Base-by-base conservation (phyloP, 768 basidiomycete species). In the Hebeloma cylindrosporum region DNA sequence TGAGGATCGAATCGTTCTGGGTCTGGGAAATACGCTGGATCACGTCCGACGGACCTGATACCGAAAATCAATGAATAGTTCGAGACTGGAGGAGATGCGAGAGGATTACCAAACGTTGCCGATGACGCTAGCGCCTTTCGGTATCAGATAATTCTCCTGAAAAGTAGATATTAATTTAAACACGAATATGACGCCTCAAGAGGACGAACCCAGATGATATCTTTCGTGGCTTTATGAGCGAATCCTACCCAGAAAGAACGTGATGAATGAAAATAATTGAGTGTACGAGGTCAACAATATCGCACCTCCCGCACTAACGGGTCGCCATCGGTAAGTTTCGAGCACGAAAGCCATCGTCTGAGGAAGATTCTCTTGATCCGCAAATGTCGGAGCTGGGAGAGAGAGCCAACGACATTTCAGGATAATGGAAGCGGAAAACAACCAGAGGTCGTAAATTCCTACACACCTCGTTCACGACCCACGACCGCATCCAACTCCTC, bases 171-270 rank as follows among this genome's bases (percentile, higher is more conserved):
- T 34, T 50, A 28, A 28, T 21, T 21, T 13, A 18, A 7, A 11
- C 28, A 20, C 23, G 20, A 25, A 10, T 7, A 27, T 5, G 9
- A 27, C 20, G 14, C 11, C 13, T 30, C 3, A 14, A 29, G 30
- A 3, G 2, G 31, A 48, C 64, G n/a, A 45, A 81, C 82, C 71
- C 80, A 87, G 18, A 77, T 58, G 22, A 88, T 76, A 39, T 87
- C 83, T 43, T 75, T 75, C 1, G 77, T 79, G 1, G 84, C 77
- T 33, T 76, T 75, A 51, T 88, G 85, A 3, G 81, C 70, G 50
- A 85, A 82, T 1, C 83, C 70, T 71, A 46, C n/a, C n/a, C 2
- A 31, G 10, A 4, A 25, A 34, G 26, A 13, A 35, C 13, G 18
- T 9, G 11, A 17, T 27, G 6, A 5, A 40, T 23, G 28, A 20